These are phyloP conservation scores for Zostera marina DNA, from an alignment of 116 monocot genomes.

Conservation along the genomic window DNA sequence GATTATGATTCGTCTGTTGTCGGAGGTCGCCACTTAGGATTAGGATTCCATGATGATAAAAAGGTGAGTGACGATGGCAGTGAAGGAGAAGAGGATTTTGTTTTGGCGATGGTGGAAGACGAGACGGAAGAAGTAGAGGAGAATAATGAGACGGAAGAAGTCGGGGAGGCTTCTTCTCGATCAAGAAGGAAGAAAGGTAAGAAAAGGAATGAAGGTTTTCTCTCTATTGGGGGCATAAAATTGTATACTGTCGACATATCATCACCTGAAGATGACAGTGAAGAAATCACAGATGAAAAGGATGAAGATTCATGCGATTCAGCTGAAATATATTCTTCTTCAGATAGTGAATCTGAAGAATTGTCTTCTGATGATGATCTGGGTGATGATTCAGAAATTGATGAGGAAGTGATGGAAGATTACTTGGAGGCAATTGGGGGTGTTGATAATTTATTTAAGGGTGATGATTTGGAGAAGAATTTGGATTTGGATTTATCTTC, in stretches of 20 bases:
- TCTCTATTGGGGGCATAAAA: constrained; percentile 51
- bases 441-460: constrained; percentile 33
- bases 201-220: constrained; percentile 27
- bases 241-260: constrained; percentile 74
- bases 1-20: constrained; percentile 15
- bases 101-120: too few relatives aligned
- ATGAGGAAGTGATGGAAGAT: constrained; percentile 61
- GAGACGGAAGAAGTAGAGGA: constrained; percentile 7
- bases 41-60: constrained; percentile 26
- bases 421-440: constrained; percentile 80
- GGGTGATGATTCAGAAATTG: constrained; percentile 16
- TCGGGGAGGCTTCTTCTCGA: neutral
- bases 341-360: neutral
- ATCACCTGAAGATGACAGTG: constrained; percentile 40
- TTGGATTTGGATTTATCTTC: constrained; percentile 10
- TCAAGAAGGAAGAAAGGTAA: constrained; percentile 6
- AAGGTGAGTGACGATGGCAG: constrained; percentile 7
- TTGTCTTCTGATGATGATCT: constrained; percentile 9
- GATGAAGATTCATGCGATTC: constrained; percentile 12
- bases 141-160: constrained; percentile 16
- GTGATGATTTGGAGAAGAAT: constrained; percentile 16
- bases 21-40: constrained; percentile 16
- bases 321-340: neutral
- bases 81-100: neutral
- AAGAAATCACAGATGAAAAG: constrained; percentile 9